Evolutionary conservation across 23 red algal species (phyloP).

Genomic region (Gracilaria caudata): DNA sequence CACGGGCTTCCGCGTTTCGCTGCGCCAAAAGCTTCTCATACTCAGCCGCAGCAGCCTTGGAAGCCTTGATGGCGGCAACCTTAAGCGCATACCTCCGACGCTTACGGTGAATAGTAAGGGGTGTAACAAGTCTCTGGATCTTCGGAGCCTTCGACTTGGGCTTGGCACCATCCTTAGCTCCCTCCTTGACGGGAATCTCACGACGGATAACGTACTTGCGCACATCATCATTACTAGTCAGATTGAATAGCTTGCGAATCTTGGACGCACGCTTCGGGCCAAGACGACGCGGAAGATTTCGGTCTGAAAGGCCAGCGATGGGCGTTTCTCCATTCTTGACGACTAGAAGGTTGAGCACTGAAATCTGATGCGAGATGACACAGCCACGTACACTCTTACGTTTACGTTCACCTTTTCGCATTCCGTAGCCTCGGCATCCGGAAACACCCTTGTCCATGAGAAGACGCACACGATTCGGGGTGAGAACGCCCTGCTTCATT

Average conservation of each 20-base stretch:
- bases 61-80: conserved; percentile 52
- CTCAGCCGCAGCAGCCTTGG: conserved; percentile 85
- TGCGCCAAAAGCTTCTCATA: conserved; percentile 91
- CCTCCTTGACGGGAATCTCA: conserved; percentile 85
- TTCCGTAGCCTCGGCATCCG: conserved; percentile 94
- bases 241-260: conserved; percentile 99
- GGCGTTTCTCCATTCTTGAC: conserved; percentile 84
- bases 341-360: conserved; percentile 91
- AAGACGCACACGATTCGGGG: conserved; percentile 91
- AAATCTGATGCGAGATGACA: conserved; percentile 92
- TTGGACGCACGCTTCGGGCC: conserved; percentile 97
- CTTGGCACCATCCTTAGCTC: conserved; percentile 90
- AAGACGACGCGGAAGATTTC: conserved; percentile 89
- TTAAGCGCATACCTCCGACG: conserved; percentile 80
- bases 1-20: conserved; percentile 79
- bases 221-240: conserved; percentile 96
- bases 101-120: conserved; percentile 93
- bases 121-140: conserved; percentile 97
- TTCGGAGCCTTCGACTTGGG: conserved; percentile 96
- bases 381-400: conserved; percentile 96
- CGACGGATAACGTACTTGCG: conserved; percentile 99
- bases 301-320: conserved; percentile 87
- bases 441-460: conserved; percentile 84
- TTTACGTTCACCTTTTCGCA: conserved; percentile 96
- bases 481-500: conserved; percentile 96